phyloP scores from a whole-genome alignment of 2,329 filamentous ascomycete species.

The Talaromyces amestolkiae region DNA sequence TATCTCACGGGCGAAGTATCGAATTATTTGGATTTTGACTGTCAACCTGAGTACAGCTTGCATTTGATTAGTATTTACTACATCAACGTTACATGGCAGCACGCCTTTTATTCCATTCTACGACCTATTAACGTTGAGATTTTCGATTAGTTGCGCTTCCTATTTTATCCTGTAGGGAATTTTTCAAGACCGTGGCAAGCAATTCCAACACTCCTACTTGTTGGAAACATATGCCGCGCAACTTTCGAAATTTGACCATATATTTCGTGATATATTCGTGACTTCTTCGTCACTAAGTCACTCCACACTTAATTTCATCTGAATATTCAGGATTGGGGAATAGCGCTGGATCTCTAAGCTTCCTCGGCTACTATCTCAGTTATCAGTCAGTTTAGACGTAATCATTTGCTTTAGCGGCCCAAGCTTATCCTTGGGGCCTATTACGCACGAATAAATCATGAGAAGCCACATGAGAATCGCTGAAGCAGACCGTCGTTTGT shows the following conservation, averaged over 20 bases:
- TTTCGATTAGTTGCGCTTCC: neutral
- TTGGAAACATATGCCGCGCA: neutral
- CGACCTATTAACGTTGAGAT: neutral
- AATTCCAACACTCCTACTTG: neutral
- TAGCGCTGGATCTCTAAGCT: neutral
- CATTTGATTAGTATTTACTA: neutral
- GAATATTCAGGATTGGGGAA: neutral
- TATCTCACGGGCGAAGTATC: neutral
- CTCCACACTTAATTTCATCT: neutral
- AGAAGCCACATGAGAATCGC: neutral
- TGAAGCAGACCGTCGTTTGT: neutral
- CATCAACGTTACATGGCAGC: neutral
- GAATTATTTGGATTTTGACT: neutral
- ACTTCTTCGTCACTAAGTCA: neutral
- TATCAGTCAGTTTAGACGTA: neutral
- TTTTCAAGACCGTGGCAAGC: neutral
- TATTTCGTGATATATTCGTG: neutral
- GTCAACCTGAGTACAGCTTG: neutral
- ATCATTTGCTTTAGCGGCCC: neutral
- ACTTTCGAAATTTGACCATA: neutral
- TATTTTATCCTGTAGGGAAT: neutral
- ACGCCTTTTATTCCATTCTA: neutral
- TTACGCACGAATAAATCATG: neutral
- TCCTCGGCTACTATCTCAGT: neutral
- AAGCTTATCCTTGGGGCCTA: neutral